These are phyloP conservation scores for Luvunga scandens DNA, from an alignment of 345 rosid genomes.

Conservation along the genomic window DNA sequence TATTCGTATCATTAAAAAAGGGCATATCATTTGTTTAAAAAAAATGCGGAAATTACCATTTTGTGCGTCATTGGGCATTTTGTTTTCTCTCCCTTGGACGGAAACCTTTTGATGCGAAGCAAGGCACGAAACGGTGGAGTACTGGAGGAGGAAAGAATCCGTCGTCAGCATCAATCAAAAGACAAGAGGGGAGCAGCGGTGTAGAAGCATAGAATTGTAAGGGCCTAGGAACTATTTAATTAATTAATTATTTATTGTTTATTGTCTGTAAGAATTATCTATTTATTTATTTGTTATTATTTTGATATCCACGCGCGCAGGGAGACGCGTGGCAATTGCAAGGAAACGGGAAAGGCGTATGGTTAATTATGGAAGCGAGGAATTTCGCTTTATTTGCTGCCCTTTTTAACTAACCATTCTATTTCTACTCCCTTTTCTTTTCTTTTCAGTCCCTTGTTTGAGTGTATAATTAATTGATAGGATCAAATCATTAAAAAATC, in stretches of 20 bases:
- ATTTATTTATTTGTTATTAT: neutral
- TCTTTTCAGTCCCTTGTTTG: neutral
- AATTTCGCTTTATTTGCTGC: neutral
- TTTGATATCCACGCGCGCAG: neutral
- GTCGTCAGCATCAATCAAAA: neutral
- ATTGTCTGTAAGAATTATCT: too few relatives aligned
- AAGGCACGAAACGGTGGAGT: conserved; percentile 49
- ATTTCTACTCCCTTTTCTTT: neutral
- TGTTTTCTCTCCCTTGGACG: conserved; percentile 10
- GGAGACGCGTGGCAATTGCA: neutral
- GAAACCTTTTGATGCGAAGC: conserved; percentile 7
- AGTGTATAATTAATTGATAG: neutral
- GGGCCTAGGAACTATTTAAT: neutral
- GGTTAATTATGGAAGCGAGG: neutral
- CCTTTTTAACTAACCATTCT: neutral
- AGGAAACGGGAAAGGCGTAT: neutral
- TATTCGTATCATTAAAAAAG: too few relatives aligned
- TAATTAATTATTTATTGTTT: too few relatives aligned
- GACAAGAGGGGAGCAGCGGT: too few relatives aligned
- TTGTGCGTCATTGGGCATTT: neutral
- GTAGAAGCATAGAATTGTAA: too few relatives aligned
- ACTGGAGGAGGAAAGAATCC: conserved; percentile 46
- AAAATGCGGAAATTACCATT: too few relatives aligned
- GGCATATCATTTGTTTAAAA: too few relatives aligned
- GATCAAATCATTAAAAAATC: neutral